Conservation (phyloP, 257 asterid species). For the Pogostemon cablin region DNA sequence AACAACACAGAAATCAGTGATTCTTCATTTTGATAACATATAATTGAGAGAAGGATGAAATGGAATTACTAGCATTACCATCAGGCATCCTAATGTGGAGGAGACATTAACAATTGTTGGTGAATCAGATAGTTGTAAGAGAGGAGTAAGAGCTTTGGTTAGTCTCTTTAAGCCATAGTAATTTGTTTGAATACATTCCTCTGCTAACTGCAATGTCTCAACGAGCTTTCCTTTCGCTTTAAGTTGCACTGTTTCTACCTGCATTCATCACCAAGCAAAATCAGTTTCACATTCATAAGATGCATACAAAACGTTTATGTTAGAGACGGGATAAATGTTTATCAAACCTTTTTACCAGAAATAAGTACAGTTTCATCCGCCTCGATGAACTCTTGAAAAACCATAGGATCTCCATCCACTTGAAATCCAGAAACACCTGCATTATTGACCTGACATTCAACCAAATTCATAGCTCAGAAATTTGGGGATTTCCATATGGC, state of each 20-base stretch:
- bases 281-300: neutral
- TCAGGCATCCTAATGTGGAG: conserved; percentile 39
- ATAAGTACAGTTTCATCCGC: neutral
- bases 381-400: conserved; percentile 24
- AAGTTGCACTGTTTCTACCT: conserved; percentile 25
- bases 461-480: neutral
- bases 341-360: conserved; percentile 12
- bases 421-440: conserved; percentile 44
- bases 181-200: conserved; percentile 29
- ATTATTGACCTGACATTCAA: conserved; percentile 49
- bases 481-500: neutral
- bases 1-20: neutral
- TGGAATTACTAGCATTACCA: conserved; percentile 27
- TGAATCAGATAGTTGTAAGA: conserved; percentile 44
- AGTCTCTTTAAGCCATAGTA: conserved; percentile 42
- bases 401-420: conserved; percentile 32
- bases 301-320: too few relatives aligned
- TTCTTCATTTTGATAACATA: neutral
- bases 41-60: too few relatives aligned
- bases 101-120: conserved; percentile 52
- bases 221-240: neutral
- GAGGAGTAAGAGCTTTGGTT: conserved; percentile 40
- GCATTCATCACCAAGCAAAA: conserved; percentile 1
- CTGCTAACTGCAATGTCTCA: neutral
- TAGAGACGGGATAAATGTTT: too few relatives aligned